Conservation (phyloP, 805 yeast species). For the Vanderwaltozyma polyspora region DNA sequence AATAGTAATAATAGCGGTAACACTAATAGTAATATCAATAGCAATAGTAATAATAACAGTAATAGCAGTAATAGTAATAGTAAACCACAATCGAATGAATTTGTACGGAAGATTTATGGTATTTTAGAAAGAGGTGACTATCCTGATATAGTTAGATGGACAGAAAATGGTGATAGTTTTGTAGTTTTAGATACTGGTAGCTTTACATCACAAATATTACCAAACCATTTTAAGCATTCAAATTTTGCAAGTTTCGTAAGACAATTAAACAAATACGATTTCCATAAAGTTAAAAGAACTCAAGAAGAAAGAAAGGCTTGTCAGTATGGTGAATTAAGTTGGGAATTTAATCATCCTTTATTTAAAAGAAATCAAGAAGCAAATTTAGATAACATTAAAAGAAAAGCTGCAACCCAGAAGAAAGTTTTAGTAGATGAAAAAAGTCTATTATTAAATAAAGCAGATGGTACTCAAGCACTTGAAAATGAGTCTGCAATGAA, state of each 20-base stretch:
- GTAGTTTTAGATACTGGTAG: slow-evolving; percentile 84
- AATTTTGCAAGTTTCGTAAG: slow-evolving; percentile 93
- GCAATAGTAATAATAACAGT: slow-evolving; percentile 1
- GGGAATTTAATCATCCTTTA: slow-evolving; percentile 93
- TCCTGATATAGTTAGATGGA: slow-evolving; percentile 73
- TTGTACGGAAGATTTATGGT: slow-evolving; percentile 65
- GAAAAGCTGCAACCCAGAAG: slow-evolving; percentile 60
- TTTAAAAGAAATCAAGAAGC: slow-evolving; percentile 66
- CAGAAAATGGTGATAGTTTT: slow-evolving; percentile 73
- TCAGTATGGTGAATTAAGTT: slow-evolving; percentile 65
- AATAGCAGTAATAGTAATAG: neutral
- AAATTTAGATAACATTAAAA: slow-evolving; percentile 75
- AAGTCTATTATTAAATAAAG: slow-evolving; percentile 15
- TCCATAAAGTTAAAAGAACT: slow-evolving; percentile 81
- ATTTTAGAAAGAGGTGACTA: slow-evolving; percentile 81
- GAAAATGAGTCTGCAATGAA: slow-evolving; percentile 10
- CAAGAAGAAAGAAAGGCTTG: slow-evolving; percentile 45
- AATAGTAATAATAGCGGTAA: too few relatives aligned
- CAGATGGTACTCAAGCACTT: slow-evolving; percentile 22
- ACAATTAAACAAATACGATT: slow-evolving; percentile 92
- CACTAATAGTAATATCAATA: neutral
- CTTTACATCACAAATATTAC: slow-evolving; percentile 79
- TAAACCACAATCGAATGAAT: slow-evolving; percentile 45
- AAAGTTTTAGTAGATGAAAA: slow-evolving; percentile 26
- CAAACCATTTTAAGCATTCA: slow-evolving; percentile 87